Conservation (phyloP, 1,284 basidiomycete species). For the Leccinum pallidistipes region DNA sequence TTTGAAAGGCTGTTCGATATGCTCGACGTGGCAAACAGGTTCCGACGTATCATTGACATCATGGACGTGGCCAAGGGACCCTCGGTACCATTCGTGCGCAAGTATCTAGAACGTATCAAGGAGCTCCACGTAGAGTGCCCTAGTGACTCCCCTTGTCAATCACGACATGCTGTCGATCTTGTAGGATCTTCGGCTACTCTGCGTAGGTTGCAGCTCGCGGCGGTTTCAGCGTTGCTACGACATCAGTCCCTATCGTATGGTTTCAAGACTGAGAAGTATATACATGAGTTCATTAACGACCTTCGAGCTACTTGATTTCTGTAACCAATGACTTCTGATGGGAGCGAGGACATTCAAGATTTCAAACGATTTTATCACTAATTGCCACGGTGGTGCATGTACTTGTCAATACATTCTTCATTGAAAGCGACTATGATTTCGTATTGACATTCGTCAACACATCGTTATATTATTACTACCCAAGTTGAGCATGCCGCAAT, state of each 20-base stretch:
- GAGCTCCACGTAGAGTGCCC: conserved; percentile 53
- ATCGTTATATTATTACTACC: conserved; percentile 23
- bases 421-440: not conserved
- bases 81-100: conserved; percentile 65
- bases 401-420: not conserved
- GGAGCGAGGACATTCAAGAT: not conserved
- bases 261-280: conserved; percentile 47
- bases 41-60: conserved; percentile 54
- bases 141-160: conserved; percentile 17
- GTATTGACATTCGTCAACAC: conserved; percentile 11
- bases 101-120: conserved; percentile 61
- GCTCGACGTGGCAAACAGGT: conserved; percentile 59
- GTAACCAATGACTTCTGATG: conserved; percentile 32
- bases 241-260: conserved; percentile 56
- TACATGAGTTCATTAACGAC: conserved; percentile 49
- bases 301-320: conserved; percentile 38
- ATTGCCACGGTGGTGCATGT: not conserved
- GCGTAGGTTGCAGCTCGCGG: conserved; percentile 52
- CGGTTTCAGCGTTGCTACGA: conserved; percentile 54
- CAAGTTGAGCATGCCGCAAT: conserved; percentile 31
- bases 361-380: too few species aligned
- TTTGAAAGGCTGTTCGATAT: conserved; percentile 53
- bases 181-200: conserved; percentile 44
- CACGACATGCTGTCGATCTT: conserved; percentile 43
- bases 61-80: conserved; percentile 54